Conservation (phyloP, 1,284 basidiomycete species). For the Termitomyces sp. region DNA sequence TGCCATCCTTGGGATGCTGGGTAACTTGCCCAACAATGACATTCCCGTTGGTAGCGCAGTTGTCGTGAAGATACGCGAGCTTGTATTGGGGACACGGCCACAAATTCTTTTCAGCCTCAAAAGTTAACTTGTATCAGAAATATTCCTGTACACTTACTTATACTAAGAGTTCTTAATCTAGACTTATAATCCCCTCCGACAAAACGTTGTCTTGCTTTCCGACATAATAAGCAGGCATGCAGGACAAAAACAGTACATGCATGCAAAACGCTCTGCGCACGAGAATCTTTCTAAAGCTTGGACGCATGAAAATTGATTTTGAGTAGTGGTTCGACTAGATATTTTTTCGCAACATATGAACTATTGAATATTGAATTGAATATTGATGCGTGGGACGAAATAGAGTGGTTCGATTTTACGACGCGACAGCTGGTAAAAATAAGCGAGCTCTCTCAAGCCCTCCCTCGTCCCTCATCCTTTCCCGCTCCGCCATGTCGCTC, state of each 20-base stretch:
- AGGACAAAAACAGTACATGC: too few species aligned
- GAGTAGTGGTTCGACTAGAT: too few species aligned
- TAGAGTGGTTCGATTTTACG: not conserved
- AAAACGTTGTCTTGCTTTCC: too few species aligned
- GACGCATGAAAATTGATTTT: too few species aligned
- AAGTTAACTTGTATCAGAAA: not conserved
- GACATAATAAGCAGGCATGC: too few species aligned
- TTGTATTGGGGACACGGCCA: not conserved
- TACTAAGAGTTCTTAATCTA: too few species aligned
- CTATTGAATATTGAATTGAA: too few species aligned
- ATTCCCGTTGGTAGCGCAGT: not conserved
- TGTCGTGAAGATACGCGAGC: not conserved
- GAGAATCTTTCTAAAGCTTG: too few species aligned
- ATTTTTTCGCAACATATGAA: too few species aligned
- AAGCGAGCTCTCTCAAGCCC: constrained; percentile 3
- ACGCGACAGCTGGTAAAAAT: constrained; percentile 2
- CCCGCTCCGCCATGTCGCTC: constrained; percentile 21
- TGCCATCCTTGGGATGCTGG: not conserved
- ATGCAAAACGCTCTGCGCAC: too few species aligned
- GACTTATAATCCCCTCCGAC: too few species aligned
- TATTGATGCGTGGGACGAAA: not conserved
- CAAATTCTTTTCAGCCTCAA: not conserved
- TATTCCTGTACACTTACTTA: not conserved
- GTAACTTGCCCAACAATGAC: not conserved
- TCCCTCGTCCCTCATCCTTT: constrained; percentile 3